These are phyloP conservation scores for Rhinocladiella similis DNA, from an alignment of 2,329 filamentous ascomycete species.

Conservation along the genomic window DNA sequence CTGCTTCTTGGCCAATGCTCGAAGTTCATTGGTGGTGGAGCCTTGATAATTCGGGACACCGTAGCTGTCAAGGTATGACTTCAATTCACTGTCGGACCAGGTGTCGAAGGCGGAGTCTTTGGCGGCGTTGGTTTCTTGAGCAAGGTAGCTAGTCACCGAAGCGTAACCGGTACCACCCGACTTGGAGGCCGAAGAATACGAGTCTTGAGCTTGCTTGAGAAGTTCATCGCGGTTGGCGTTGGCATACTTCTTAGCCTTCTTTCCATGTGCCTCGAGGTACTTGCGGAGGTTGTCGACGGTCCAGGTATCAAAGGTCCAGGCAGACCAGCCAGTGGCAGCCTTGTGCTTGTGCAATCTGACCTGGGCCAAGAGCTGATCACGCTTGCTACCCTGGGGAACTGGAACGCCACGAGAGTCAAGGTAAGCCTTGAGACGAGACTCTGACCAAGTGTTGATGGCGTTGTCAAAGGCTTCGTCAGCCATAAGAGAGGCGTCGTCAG, in stretches of 20 bases:
- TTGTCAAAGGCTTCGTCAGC: constrained; percentile 67
- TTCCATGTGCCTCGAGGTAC: constrained; percentile 49
- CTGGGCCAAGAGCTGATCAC: constrained; percentile 70
- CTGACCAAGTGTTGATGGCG: constrained; percentile 66
- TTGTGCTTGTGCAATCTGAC: constrained; percentile 74
- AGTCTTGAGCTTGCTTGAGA: constrained; percentile 54
- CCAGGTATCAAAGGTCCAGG: constrained; percentile 80
- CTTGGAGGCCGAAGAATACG: constrained; percentile 49
- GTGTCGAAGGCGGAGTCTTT: constrained; percentile 69
- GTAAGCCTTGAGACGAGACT: constrained; percentile 74
- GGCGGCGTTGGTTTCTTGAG: constrained; percentile 63
- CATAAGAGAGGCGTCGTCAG: constrained; percentile 64
- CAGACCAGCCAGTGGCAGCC: constrained; percentile 65
- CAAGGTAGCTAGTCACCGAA: constrained; percentile 69
- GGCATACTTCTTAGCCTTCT: constrained; percentile 61
- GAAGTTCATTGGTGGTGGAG: constrained; percentile 67
- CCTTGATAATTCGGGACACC: constrained; percentile 69
- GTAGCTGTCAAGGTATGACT: constrained; percentile 77
- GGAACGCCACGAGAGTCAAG: constrained; percentile 75
- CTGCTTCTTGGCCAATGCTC: constrained; percentile 70
- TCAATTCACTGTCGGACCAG: constrained; percentile 71
- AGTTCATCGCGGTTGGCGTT: constrained; percentile 72
- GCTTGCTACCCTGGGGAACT: constrained; percentile 69
- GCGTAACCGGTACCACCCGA: constrained; percentile 51
- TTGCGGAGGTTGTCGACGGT: constrained; percentile 68